Evolutionary conservation across 345 rosid genomes (phyloP).

Genomic region (Eucalyptus albens): DNA sequence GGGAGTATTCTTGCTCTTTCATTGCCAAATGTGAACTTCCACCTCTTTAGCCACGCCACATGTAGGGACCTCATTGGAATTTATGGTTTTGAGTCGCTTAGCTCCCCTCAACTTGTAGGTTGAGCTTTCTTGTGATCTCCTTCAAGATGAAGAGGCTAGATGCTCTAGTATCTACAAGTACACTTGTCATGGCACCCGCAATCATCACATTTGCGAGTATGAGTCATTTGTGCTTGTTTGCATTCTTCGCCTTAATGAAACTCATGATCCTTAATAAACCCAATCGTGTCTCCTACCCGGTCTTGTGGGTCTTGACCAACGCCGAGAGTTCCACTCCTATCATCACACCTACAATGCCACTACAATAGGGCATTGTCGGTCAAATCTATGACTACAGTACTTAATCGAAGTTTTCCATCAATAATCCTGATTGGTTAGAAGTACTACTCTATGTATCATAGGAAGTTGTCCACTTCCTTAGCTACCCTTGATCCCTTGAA

Average conservation of each 20-base stretch:
- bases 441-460: not conserved
- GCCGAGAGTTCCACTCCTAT: not conserved
- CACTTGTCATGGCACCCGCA: not conserved
- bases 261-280: not conserved
- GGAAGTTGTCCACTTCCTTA: not conserved
- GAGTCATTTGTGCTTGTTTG: not conserved
- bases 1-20: not conserved
- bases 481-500: not conserved
- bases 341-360: not conserved
- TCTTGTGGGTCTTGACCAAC: not conserved
- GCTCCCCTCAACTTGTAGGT: not conserved
- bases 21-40: not conserved
- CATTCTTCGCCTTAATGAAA: not conserved
- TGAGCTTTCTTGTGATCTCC: not conserved
- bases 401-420: not conserved
- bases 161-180: not conserved
- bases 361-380: not conserved
- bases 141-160: not conserved
- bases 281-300: fast-evolving
- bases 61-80: not conserved
- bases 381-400: not conserved
- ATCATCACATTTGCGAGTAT: not conserved
- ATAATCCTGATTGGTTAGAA: not conserved
- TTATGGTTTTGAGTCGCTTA: fast-evolving
- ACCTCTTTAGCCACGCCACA: not conserved